Conservation (phyloP, 495 filamentous ascomycete genomes). For the Penicillium nucicola region DNA sequence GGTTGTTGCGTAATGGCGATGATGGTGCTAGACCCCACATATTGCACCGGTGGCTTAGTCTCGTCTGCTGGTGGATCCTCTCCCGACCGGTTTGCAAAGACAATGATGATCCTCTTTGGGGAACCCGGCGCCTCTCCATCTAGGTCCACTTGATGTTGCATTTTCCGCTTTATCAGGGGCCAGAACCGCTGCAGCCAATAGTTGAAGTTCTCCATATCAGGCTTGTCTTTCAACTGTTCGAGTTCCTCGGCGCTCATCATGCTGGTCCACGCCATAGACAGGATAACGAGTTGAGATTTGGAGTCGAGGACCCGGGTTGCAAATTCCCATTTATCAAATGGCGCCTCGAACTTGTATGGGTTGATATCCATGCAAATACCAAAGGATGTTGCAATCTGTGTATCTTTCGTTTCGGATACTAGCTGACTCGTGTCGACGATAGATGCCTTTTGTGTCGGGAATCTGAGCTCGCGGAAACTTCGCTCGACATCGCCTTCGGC, state of each 20-base stretch:
- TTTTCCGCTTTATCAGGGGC: constrained; percentile 59
- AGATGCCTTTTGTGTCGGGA: constrained; percentile 9
- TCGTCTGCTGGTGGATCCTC: constrained; percentile 57
- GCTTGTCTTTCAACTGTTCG: constrained; percentile 48
- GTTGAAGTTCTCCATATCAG: constrained; percentile 75
- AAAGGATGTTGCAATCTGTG: constrained; percentile 58
- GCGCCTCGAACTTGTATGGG: constrained; percentile 74
- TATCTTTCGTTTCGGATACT: constrained; percentile 1
- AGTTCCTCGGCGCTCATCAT: constrained; percentile 43
- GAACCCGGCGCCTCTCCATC: constrained; percentile 13
- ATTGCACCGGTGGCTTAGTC: constrained; percentile 40
- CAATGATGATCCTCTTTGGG: constrained; percentile 62
- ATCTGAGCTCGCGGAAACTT: constrained; percentile 35
- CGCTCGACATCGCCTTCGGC: constrained; percentile 65
- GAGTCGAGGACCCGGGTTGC: constrained; percentile 69
- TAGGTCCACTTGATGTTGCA: constrained; percentile 35
- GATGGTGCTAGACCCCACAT: constrained; percentile 84
- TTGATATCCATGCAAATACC: constrained; percentile 81
- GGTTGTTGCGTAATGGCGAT: constrained; percentile 60
- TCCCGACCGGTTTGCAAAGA: constrained; percentile 81
- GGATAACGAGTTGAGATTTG: constrained; percentile 66
- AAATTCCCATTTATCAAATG: constrained; percentile 81
- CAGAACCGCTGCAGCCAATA: constrained; percentile 89
- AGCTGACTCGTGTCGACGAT: not conserved
- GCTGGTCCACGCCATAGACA: constrained; percentile 90